A percentile compares a stretch with the other conserved stretches of the same genome.
These are phyloP conservation scores for Metroxylon sagu DNA, from an alignment of 176 grass and related monocot species.

Conservation along the genomic window DNA sequence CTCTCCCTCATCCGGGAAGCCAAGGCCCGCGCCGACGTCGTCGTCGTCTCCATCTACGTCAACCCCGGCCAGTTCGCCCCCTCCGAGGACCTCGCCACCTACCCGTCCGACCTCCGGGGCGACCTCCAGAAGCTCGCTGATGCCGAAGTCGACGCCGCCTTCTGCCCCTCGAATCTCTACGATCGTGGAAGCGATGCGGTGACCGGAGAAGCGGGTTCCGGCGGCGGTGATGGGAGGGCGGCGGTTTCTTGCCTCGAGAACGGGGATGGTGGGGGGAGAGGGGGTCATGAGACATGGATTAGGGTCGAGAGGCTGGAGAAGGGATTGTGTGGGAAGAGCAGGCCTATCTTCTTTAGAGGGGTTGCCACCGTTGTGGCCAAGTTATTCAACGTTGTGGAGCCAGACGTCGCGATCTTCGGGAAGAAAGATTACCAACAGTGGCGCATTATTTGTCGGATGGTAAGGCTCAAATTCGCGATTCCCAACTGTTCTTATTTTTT, in stretches of 20 bases:
- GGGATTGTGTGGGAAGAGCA: slow-evolving; percentile 66
- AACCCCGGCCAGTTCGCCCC: slow-evolving; percentile 82
- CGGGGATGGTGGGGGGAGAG: slow-evolving; percentile 21
- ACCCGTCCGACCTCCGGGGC: slow-evolving; percentile 57
- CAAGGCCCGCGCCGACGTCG: slow-evolving; percentile 28
- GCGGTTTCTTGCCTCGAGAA: slow-evolving; percentile 48
- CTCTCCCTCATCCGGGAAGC: slow-evolving; percentile 55
- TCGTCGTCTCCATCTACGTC: slow-evolving; percentile 82
- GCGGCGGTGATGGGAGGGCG: no score
- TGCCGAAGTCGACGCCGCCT: slow-evolving; percentile 52
- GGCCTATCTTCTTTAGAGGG: slow-evolving; percentile 73
- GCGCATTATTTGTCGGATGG: slow-evolving; percentile 73
- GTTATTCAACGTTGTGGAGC: slow-evolving; percentile 74
- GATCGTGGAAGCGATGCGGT: slow-evolving; percentile 13
- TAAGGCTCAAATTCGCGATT: slow-evolving; percentile 12
- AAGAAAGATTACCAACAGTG: slow-evolving; percentile 99
- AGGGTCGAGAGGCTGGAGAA: slow-evolving; percentile 69
- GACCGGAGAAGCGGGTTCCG: no score
- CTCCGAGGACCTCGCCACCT: slow-evolving; percentile 56
- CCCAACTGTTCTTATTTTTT: no score
- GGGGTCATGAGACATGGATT: slow-evolving; percentile 60
- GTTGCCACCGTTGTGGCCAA: slow-evolving; percentile 77
- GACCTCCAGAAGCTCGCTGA: slow-evolving; percentile 65
- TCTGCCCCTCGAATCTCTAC: slow-evolving; percentile 61
- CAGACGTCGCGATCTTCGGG: slow-evolving; percentile 73